Evolutionary conservation across 129 eudicot species (phyloP), one percentile per base, ranked within the genome.

Genomic region (Flaveria trinervia): DNA sequence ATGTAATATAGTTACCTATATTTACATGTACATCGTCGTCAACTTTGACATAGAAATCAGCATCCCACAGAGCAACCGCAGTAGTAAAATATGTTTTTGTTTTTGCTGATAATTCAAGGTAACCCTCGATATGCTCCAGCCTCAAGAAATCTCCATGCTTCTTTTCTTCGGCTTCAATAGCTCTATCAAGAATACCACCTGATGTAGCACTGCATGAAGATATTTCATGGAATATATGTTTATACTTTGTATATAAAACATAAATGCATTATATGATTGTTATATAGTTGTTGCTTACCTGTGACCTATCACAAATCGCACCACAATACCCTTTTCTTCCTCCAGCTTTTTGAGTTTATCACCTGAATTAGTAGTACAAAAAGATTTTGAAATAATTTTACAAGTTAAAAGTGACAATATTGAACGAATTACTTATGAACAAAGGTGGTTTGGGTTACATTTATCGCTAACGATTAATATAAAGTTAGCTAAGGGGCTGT

Each of bases 301-400:
- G 96, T 93, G 98, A 70, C 98, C 98, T 78, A 93, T 93, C 61
- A 93, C 98, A 72, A 93, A 93, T 54, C 98, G 88, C 79, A 93
- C 82, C 13, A 93, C 76, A 62, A 93, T 93, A 75, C 98, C 98
- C 79, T 90, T 93, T 82, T 90, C 97, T 83, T 93, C 96, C 83
- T 93, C 98, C 5, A 93, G 92, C 81, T 77, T 90, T 85, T 83
- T 93, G 22, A 86, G 80, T 64, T 93, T 90, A 43, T 87, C 98
- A 56, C 98, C 98, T 93, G 83, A 52, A 66, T 55, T 30, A 26
- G 56, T 12, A 13, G 41, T 14, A 52, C 4, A 18, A 66, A 73
- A 73, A 51, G 36, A 41, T 43, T 23, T 39, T 36, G 41, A 51
- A 48, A 23, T 44, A 25, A 44, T 65, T 26, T 26, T 25, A 80